Evolutionary conservation across 768 basidiomycete genomes (phyloP).

Genomic region (Xerocomus brunneocitrinus): DNA sequence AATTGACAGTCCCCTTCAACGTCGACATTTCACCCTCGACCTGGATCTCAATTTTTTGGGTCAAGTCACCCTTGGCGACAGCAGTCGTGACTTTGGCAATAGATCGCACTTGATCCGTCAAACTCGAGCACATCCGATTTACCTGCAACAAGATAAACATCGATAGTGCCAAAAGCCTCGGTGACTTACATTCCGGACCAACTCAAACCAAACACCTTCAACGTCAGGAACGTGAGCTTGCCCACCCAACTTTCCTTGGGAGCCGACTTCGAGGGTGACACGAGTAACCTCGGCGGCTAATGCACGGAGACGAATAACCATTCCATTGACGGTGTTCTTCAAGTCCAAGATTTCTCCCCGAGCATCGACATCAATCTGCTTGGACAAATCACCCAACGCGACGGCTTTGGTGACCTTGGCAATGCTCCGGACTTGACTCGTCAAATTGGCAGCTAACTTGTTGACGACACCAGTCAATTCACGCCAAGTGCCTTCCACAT

Average conservation of each 20-base stretch:
- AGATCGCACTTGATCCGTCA: constrained; percentile 78
- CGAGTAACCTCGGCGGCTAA: constrained; percentile 80
- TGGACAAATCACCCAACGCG: constrained; percentile 82
- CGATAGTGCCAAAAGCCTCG: not conserved
- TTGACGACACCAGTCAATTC: constrained; percentile 82
- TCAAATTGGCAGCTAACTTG: constrained; percentile 75
- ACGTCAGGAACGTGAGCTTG: constrained; percentile 86
- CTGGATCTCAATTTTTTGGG: constrained; percentile 89
- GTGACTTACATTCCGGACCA: constrained; percentile 62
- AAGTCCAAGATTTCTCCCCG: constrained; percentile 86
- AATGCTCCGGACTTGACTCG: constrained; percentile 53
- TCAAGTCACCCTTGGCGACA: constrained; percentile 87
- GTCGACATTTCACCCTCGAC: constrained; percentile 86
- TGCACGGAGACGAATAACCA: constrained; percentile 50
- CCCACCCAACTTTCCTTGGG: constrained; percentile 84
- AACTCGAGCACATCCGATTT: constrained; percentile 75
- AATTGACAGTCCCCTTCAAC: constrained; percentile 80
- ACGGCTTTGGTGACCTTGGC: constrained; percentile 69
- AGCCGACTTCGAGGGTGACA: constrained; percentile 82
- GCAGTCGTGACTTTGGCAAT: constrained; percentile 86
- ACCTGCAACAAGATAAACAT: constrained; percentile 39
- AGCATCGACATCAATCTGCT: constrained; percentile 89
- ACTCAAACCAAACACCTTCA: constrained; percentile 86
- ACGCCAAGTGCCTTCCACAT: constrained; percentile 89
- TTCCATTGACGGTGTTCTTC: constrained; percentile 57